Evolutionary conservation across 768 basidiomycete species (phyloP), one percentile per base, ranked within the genome.

Genomic region (Lactifluus subvellereus): DNA sequence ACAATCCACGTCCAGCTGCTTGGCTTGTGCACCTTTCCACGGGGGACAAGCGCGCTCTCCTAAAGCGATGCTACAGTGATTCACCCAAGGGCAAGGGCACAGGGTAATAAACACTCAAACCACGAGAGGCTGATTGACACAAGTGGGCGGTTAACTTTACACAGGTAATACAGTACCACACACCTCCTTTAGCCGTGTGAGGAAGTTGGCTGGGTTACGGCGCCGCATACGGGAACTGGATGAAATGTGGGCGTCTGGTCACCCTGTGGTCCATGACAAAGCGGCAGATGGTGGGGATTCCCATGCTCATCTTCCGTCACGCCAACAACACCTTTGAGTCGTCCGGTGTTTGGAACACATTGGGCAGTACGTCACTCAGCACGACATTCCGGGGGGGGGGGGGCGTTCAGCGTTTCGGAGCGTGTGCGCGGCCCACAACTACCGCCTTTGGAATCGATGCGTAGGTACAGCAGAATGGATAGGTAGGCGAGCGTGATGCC

Each of bases 371-470:
- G 16, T 22, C 22, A 22, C 22, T 22, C 22, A 22, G 22, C 22
- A 22, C 22, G 22, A 22, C 22, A 22, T 22, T 22, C 22, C 22
- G 22, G 22, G 22, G 22, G 22, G 22, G 22, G 1, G 22, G 22
- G 2, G 22, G 22, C 22, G 22, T 22, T 22, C 22, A 22, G 22
- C 22, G 22, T 22, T 22, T 22, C 52, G 90, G 73, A 14, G 87
- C 79, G 69, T 88, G 89, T n/a, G 86, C 87, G 16, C 83, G 84
- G 16, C 90, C 87, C 57, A n/a, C 76, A 74, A 0, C 88, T 88
- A 9, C 89, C 89, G 11, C 89, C 88, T 0, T 73, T 75, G 8
- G 76, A 69, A 66, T 84, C 86, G 22, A 22, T 22, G 22, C 22
- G 22, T 2, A 22, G 53, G 73, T 82, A 89, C 4, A 91, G 74